These are phyloP conservation scores for Henckelia pumila DNA, from an alignment of 257 asterid species.

Conservation along the genomic window DNA sequence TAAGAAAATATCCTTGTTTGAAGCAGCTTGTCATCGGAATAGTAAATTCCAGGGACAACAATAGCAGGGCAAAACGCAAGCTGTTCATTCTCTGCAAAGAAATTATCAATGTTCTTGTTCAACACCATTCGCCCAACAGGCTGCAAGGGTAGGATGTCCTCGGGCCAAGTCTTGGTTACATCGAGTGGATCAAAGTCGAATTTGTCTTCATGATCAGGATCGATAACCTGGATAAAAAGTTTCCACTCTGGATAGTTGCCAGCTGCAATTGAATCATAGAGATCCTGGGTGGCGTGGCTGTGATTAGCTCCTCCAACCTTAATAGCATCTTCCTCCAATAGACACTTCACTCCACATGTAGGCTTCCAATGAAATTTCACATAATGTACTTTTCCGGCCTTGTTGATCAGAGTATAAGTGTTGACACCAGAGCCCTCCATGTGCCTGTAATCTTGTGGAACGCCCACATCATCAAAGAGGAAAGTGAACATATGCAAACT, in stretches of 20 bases:
- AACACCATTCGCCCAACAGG: slow-evolving; percentile 95
- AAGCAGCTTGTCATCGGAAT: slow-evolving; percentile 66
- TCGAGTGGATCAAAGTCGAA: slow-evolving; percentile 97
- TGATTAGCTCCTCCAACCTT: slow-evolving; percentile 88
- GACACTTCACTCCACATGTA: slow-evolving; percentile 87
- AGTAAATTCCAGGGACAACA: slow-evolving; percentile 64
- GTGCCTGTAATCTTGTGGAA: slow-evolving; percentile 95
- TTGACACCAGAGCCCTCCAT: slow-evolving; percentile 96
- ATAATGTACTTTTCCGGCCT: slow-evolving; percentile 77
- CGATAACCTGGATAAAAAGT: slow-evolving; percentile 83
- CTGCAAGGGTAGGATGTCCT: slow-evolving; percentile 86
- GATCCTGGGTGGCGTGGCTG: slow-evolving; percentile 97
- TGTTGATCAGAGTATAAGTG: slow-evolving; percentile 83
- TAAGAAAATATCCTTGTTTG: slow-evolving; percentile 63
- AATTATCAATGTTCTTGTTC: slow-evolving; percentile 89
- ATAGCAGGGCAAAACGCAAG: slow-evolving; percentile 62
- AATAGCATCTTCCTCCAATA: slow-evolving; percentile 74
- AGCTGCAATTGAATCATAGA: slow-evolving; percentile 80
- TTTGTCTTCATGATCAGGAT: slow-evolving; percentile 79
- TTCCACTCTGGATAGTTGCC: slow-evolving; percentile 98
- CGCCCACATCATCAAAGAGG: slow-evolving; percentile 82
- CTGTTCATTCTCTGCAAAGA: slow-evolving; percentile 74
- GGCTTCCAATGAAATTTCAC: slow-evolving; percentile 99
- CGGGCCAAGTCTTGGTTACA: slow-evolving; percentile 95
- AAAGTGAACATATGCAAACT: slow-evolving; percentile 78